phyloP scores from a whole-genome alignment of 345 rosid species.

The Hirschfeldia incana region DNA sequence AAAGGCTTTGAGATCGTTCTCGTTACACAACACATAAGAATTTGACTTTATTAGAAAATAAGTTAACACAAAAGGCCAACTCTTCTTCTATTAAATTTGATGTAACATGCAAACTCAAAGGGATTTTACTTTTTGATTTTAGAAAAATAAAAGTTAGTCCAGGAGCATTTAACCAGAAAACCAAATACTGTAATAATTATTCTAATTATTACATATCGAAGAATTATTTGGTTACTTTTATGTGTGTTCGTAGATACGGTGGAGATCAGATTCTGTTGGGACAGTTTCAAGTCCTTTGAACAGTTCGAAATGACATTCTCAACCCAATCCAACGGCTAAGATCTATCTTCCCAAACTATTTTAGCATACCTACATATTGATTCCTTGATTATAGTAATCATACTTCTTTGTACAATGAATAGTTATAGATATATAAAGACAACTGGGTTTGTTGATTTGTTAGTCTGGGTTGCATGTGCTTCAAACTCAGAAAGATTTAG shows the following conservation, averaged over 20 bases:
- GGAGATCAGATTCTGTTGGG: conserved; percentile 40
- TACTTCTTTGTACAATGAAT: conserved; percentile 13
- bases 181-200: background rate
- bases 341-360: conserved; percentile 24
- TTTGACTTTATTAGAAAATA: conserved; percentile 31
- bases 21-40: conserved; percentile 17
- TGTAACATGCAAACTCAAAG: conserved; percentile 39
- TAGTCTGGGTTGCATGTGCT: conserved; percentile 45
- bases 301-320: conserved; percentile 30
- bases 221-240: conserved; percentile 35
- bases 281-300: conserved; percentile 31
- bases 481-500: conserved; percentile 39
- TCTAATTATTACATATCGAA: conserved; percentile 11
- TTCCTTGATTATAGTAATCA: background rate
- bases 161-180: conserved; percentile 37
- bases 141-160: conserved; percentile 23
- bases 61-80: conserved; percentile 22
- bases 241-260: conserved; percentile 35
- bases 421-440: conserved; percentile 21
- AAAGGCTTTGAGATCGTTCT: conserved; percentile 33
- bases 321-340: conserved; percentile 39
- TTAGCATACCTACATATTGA: conserved; percentile 24
- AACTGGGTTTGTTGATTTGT: conserved; percentile 51
- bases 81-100: conserved; percentile 30
- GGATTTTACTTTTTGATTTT: background rate